Evolutionary conservation across 306 rosid species (phyloP).

Genomic region (Prunus kanzakura): DNA sequence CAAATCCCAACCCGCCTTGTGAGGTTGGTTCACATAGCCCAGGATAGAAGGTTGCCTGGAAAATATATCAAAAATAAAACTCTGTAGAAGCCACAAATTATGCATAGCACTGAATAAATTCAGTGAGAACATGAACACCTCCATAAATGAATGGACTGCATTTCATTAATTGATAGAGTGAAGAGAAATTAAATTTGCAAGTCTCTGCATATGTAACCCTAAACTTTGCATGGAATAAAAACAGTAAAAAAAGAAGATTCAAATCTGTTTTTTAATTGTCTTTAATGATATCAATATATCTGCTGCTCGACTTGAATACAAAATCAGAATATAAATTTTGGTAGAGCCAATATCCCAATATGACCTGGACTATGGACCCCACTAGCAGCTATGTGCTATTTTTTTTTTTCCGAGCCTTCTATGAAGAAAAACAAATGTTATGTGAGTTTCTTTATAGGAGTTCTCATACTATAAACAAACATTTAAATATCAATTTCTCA

Average conservation of each 20-base stretch:
- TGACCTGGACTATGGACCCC: neutral
- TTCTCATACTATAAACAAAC: neutral
- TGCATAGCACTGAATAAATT: neutral
- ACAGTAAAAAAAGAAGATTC: too few relatives aligned
- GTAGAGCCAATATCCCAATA: neutral
- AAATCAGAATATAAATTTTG: neutral
- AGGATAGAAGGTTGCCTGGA: slow-evolving; percentile 88
- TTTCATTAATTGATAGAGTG: neutral
- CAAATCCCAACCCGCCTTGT: slow-evolving; percentile 98
- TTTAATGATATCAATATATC: neutral
- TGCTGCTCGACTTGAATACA: neutral
- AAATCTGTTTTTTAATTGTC: too few relatives aligned
- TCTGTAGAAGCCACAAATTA: neutral
- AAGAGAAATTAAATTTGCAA: neutral
- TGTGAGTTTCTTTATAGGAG: neutral
- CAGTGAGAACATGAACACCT: neutral
- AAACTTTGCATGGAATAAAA: too few relatives aligned
- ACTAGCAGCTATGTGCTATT: neutral
- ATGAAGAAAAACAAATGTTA: neutral
- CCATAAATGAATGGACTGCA: neutral
- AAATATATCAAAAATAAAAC: slow-evolving; percentile 15
- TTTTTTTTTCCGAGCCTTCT: neutral
- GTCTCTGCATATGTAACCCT: neutral
- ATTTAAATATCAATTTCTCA: slow-evolving; percentile 33
- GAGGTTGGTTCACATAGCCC: slow-evolving; percentile 89